phyloP scores from a whole-genome alignment of 257 asterid genomes.

The Misopates orontium region DNA sequence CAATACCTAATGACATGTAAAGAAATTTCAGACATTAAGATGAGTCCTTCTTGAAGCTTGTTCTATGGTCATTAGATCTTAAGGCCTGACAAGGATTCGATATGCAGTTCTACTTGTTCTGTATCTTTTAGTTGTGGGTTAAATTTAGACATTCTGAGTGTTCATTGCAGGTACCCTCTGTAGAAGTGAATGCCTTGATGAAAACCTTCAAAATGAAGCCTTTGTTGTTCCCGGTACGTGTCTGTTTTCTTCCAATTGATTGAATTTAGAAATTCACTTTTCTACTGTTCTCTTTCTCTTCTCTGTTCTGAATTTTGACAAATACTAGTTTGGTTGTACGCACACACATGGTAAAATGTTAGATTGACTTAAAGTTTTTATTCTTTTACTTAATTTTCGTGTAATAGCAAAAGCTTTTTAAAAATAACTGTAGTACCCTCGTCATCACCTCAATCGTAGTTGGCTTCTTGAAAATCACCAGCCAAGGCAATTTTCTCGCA shows the following conservation, averaged over 20 bases:
- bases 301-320: constrained; percentile 19
- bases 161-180: constrained; percentile 87
- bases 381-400: constrained; percentile 24
- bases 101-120: neutral
- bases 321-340: constrained; percentile 15
- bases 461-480: constrained; percentile 4
- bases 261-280: constrained; percentile 23
- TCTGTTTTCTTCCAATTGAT: constrained; percentile 27
- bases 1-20: neutral
- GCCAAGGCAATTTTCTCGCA: constrained; percentile 9
- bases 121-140: constrained; percentile 5
- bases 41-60: neutral
- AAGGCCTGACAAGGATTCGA: constrained; percentile 9
- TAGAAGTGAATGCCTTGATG: constrained; percentile 96
- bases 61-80: neutral
- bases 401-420: neutral
- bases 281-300: constrained; percentile 21
- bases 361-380: constrained; percentile 11
- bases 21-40: neutral
- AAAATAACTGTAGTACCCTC: neutral
- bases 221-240: constrained; percentile 80
- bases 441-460: constrained; percentile 4
- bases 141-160: constrained; percentile 20
- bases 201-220: constrained; percentile 97
- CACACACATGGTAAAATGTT: neutral